A percentile compares a stretch with the other conserved stretches of the same genome.
These are phyloP conservation scores for Aureobasidium uvarum DNA, from an alignment of 2,329 filamentous ascomycete genomes.

Conservation along the genomic window DNA sequence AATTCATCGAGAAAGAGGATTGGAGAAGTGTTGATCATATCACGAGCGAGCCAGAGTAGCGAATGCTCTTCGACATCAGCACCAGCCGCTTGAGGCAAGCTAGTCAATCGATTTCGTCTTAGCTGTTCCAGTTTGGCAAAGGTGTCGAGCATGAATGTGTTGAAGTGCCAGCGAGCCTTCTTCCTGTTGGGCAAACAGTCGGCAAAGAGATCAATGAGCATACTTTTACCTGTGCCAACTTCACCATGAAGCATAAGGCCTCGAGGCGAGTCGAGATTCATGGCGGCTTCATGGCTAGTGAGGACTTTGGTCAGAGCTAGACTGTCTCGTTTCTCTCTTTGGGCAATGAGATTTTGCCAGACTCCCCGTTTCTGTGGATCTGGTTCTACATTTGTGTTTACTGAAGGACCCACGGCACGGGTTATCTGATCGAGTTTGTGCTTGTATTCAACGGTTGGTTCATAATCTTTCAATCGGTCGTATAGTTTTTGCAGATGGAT, in stretches of 20 bases:
- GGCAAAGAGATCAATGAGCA: conserved; percentile 80
- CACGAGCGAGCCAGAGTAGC: conserved; percentile 69
- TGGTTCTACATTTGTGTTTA: conserved; percentile 27
- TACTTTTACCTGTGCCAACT: conserved; percentile 79
- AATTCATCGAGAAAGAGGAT: conserved; percentile 82
- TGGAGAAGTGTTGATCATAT: conserved; percentile 70
- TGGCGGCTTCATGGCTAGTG: conserved; percentile 67
- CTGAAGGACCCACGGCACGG: conserved; percentile 40
- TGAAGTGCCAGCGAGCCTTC: conserved; percentile 78
- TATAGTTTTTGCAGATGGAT: conserved; percentile 77
- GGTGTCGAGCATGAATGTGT: conserved; percentile 79
- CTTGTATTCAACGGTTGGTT: conserved; percentile 67
- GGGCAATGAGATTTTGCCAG: conserved; percentile 55
- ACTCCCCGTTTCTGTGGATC: conserved; percentile 39
- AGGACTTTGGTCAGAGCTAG: conserved; percentile 67
- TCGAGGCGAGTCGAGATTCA: conserved; percentile 68
- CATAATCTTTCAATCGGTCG: conserved; percentile 71
- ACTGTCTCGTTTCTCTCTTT: conserved; percentile 53
- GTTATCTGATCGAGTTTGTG: conserved; percentile 62
- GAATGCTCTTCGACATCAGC: conserved; percentile 60
- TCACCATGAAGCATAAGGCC: conserved; percentile 77
- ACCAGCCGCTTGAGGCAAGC: conserved; percentile 12
- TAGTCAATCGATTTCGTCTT: conserved; percentile 44
- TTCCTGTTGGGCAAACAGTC: conserved; percentile 70
- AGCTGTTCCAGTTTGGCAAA: conserved; percentile 69